Evolutionary conservation across 2,329 filamentous ascomycete species (phyloP), one percentile per base, ranked within the genome.

Genomic region (Ophiostoma piceae): DNA sequence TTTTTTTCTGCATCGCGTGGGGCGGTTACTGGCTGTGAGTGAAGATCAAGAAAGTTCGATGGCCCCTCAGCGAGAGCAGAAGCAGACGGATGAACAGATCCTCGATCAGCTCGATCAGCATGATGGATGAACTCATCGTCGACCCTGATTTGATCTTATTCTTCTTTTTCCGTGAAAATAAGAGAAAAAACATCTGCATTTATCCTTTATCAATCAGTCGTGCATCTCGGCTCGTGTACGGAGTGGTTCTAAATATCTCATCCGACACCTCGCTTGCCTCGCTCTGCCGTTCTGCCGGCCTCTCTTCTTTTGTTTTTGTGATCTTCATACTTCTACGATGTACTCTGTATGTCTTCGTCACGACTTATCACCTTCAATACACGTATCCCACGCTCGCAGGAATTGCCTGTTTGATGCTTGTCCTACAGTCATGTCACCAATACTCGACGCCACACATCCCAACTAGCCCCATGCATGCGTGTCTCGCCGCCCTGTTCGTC

Each of bases 331-430:
- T 35, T 35, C 35, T 35, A 35, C 35, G 8, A 35, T 35, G 35
- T 35, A 35, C 35, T 35, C 35, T 35, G 35, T 35, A 8, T 35
- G 35, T 35, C 35, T 35, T 35, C 8, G 5, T 35, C 35, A 35
- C 35, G 35, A 35, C 16, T 29, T 29, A 29, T 29, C 9, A 1
- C 6, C 12, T 26, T n/a, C 51, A 1, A 57, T 57, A 57, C 51
- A 57, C 51, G 22, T 57, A 26, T 57, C 51, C 22, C 19, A 12
- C 8, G 22, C 22, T 57, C 51, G 51, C 51, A 57, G 51, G 9
- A 26, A 57, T 57, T 57, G 51, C 51, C n/a, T 57, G n/a, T 26
- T 57, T 57, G 51, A 57, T 26, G 51, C 51, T n/a, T 26, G 51
- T 29, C 22, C 22, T 47, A 16, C 5, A 26, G 11, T 57, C 51